Conservation (phyloP, 345 rosid species). For the Corymbia maculata region DNA sequence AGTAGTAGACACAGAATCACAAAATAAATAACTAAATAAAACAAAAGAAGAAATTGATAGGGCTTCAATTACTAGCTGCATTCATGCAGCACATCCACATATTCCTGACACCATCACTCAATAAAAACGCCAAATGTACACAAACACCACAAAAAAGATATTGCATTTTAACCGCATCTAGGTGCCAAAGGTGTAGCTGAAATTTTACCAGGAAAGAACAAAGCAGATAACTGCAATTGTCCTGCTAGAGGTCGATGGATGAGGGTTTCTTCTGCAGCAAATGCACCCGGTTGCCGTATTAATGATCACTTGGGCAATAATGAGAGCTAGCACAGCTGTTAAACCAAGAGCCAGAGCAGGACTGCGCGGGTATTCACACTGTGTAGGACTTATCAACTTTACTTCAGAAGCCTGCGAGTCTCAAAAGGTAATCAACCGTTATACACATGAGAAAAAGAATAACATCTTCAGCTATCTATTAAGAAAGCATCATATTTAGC, state of each 20-base stretch:
- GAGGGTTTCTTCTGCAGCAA: constrained; percentile 59
- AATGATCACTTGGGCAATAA: constrained; percentile 53
- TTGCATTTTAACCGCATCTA: not conserved
- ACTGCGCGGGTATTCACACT: constrained; percentile 59
- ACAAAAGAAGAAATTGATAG: not conserved
- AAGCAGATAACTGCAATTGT: constrained; percentile 52
- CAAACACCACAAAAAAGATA: not conserved
- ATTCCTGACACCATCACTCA: not conserved
- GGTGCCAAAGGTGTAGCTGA: not conserved
- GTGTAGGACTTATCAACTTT: constrained; percentile 15
- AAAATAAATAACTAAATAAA: not conserved
- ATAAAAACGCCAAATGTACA: not conserved
- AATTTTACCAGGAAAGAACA: constrained; percentile 64
- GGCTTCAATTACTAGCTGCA: not conserved
- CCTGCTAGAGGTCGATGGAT: constrained; percentile 51
- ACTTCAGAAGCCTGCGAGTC: constrained; percentile 51
- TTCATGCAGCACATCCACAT: not conserved
- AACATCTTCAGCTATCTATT: not conserved
- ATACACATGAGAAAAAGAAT: not conserved
- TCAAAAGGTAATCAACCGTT: not conserved
- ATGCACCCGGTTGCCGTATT: constrained; percentile 61
- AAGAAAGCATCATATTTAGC: not conserved
- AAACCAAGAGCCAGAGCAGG: constrained; percentile 71
- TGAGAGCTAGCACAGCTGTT: constrained; percentile 49
- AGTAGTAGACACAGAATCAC: not conserved